Percentiles rank a stretch among this genome's conserved stretches.
These are phyloP conservation scores for Dendrobium nobile DNA, from an alignment of 106 monocot species.

Conservation along the genomic window DNA sequence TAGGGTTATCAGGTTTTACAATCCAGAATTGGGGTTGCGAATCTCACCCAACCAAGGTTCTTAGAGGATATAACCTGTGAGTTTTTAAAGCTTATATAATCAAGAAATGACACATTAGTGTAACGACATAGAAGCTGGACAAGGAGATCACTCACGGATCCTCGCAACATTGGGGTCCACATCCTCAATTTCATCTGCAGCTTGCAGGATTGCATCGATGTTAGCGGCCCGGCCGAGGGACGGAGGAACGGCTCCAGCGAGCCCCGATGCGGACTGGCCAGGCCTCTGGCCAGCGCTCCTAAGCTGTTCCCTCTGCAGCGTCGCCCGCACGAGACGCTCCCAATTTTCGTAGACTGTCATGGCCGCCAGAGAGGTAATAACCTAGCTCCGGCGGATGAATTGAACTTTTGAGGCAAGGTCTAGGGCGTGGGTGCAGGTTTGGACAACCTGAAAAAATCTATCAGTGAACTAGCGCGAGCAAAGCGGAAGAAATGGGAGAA, in stretches of 20 bases:
- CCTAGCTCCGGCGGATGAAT: background rate
- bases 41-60: background rate
- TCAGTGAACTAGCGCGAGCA: background rate
- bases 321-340: conserved; percentile 88
- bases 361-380: conserved; percentile 7
- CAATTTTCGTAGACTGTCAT: conserved; percentile 56
- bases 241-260: conserved; percentile 73
- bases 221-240: conserved; percentile 61
- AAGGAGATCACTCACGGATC: conserved; percentile 53
- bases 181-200: conserved; percentile 82
- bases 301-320: conserved; percentile 59
- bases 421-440: background rate
- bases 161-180: conserved; percentile 85
- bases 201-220: conserved; percentile 86
- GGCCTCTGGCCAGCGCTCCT: conserved; percentile 26
- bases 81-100: background rate
- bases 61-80: background rate
- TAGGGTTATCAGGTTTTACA: background rate
- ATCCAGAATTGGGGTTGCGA: background rate
- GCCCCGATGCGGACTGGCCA: conserved; percentile 33
- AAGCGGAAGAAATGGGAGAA: background rate
- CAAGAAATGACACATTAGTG: background rate
- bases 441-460: background rate
- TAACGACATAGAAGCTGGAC: background rate
- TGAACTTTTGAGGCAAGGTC: background rate